Evolutionary conservation across 2,329 filamentous ascomycete species (phyloP).

Genomic region (Calonectria fujianensis): DNA sequence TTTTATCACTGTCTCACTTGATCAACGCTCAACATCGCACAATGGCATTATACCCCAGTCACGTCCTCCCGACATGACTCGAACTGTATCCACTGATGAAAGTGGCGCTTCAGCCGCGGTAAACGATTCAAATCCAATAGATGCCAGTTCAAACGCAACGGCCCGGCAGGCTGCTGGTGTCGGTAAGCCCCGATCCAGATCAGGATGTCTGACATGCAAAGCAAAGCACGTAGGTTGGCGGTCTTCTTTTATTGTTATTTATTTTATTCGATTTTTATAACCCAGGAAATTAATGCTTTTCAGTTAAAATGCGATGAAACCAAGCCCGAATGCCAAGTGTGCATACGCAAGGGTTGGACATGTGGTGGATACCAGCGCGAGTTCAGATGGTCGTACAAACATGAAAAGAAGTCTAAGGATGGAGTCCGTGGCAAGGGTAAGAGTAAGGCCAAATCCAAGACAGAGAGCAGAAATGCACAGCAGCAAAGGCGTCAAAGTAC

Average conservation of each 20-base stretch:
- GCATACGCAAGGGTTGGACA: constrained; percentile 35
- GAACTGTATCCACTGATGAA: constrained; percentile 16
- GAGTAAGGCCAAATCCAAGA: not conserved
- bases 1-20: constrained; percentile 19
- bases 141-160: constrained; percentile 3
- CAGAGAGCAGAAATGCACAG: not conserved
- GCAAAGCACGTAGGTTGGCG: constrained; percentile 38
- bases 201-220: constrained; percentile 41
- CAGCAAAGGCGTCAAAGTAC: constrained; percentile 15
- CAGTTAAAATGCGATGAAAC: constrained; percentile 43
- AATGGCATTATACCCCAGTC: constrained; percentile 27
- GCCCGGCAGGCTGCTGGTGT: constrained; percentile 3
- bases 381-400: constrained; percentile 40
- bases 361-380: constrained; percentile 41
- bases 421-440: constrained; percentile 29
- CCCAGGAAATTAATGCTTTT: not conserved
- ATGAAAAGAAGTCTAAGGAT: constrained; percentile 32
- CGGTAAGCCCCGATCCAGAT: constrained; percentile 38
- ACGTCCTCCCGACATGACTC: constrained; percentile 33
- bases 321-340: constrained; percentile 40
- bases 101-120: constrained; percentile 12
- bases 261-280: not conserved
- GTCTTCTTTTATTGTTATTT: too few relatives aligned
- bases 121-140: constrained; percentile 2
- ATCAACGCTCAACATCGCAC: constrained; percentile 16